A percentile compares a stretch with the other conserved stretches of the same genome.
phyloP scores from a whole-genome alignment of 2,329 filamentous ascomycete species.

The Aspergillus viridinutans region DNA sequence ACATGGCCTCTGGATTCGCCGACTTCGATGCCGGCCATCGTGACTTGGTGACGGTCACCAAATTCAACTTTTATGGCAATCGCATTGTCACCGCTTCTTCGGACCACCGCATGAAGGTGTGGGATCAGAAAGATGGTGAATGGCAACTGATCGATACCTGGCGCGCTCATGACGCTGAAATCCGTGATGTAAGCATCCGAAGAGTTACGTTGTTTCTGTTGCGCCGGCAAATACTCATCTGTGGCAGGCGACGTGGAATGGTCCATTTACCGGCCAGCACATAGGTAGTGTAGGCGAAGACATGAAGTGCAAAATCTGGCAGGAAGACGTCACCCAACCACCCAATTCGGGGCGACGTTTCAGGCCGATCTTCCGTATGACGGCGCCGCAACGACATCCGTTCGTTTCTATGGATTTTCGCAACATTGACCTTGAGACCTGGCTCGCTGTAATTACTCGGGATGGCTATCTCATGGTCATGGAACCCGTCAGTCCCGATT shows the following conservation, averaged over 20 bases:
- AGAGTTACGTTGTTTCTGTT: constrained; percentile 10
- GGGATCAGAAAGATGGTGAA: constrained; percentile 68
- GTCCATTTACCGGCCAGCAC: constrained; percentile 81
- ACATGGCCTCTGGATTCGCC: constrained; percentile 36
- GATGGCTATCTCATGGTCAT: constrained; percentile 76
- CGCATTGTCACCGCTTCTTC: constrained; percentile 87
- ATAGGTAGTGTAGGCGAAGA: constrained; percentile 86
- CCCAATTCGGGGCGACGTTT: constrained; percentile 74
- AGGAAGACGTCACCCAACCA: constrained; percentile 77
- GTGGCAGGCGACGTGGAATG: constrained; percentile 81
- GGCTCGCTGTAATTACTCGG: constrained; percentile 77
- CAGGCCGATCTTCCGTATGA: constrained; percentile 61
- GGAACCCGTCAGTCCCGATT: constrained; percentile 82
- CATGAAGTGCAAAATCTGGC: constrained; percentile 87
- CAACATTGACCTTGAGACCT: constrained; percentile 76
- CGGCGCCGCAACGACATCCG: constrained; percentile 63
- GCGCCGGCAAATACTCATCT: constrained; percentile 16
- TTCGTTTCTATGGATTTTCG: constrained; percentile 81
- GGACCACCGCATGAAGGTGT: constrained; percentile 89
- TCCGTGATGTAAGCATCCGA: constrained; percentile 66
- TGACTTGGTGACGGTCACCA: constrained; percentile 74
- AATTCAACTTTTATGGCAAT: constrained; percentile 89
- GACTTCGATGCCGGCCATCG: constrained; percentile 45
- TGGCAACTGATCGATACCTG: constrained; percentile 84
- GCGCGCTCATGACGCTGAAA: constrained; percentile 84